Evolutionary conservation across 2,329 filamentous ascomycete genomes (phyloP), one percentile per base, ranked within the genome.

Genomic region (Phaeophleospora eucalypticola): DNA sequence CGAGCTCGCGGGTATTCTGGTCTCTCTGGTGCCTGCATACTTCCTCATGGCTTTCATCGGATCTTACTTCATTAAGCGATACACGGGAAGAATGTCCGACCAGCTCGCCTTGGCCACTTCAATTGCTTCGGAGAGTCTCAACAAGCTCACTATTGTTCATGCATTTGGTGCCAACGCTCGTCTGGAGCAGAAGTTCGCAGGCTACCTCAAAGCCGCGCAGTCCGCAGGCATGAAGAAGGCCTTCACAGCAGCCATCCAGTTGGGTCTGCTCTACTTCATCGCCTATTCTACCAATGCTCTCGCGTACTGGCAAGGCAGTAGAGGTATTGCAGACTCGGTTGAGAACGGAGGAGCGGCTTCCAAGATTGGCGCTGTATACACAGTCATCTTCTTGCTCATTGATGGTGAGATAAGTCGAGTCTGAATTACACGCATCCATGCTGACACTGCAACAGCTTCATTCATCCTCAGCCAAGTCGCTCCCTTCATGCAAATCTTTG

Each of bases 291-390:
- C 80, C 4, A 86, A 85, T 60, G 81, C 80, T 1, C 69, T 86
- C 12, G 80, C 82, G 0, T 86, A 84, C 59, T 86, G 81, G 80
- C 77, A 84, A 61, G 83, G 82, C 39, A 82, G 79, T 52, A 72
- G 69, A 29, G 74, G 74, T 42, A 74, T 82, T 35, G 74, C 73
- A 9, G 67, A 69, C 10, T 69, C 72, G 3, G 59, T 71, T 0
- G 62, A 46, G 4, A 39, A 37, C 29, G 46, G 36, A 6, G 35
- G 34, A 12, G 37, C 34, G 6, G 21, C 34, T 29, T 42, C 46
- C 4, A 36, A 39, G n/a, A 52, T 71, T 16, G 77, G 77, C 33
- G 64, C 71, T n/a, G 74, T 73, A 1, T 80, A 75, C 54, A 78
- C 77, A 0, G 76, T 80, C 17, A 75, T 79, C 15, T 78, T 79